Percentiles rank a stretch among this genome's conserved stretches.
phyloP scores from a whole-genome alignment of 2,329 filamentous ascomycete genomes.

The Cladosporium sp. region DNA sequence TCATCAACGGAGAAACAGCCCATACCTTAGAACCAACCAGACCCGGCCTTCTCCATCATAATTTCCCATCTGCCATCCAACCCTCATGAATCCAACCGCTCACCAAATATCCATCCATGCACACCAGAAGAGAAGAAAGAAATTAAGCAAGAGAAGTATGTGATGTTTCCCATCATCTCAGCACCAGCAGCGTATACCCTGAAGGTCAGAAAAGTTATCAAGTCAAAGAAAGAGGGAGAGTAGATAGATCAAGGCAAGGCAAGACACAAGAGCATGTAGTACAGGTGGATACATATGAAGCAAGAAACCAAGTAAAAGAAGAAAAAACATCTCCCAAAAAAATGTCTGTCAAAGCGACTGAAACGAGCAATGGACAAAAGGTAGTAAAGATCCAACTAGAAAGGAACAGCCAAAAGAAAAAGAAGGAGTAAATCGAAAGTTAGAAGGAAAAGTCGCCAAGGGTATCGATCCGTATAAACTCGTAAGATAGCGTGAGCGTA shows the following conservation, averaged over 20 bases:
- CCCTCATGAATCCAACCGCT: no score
- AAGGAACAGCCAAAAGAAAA: neutral
- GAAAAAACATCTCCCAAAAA: no score
- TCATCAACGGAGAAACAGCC: no score
- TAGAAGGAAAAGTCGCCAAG: neutral
- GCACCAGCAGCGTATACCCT: no score
- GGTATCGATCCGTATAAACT: slow-evolving; percentile 11
- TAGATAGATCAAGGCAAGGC: neutral
- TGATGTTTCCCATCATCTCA: no score
- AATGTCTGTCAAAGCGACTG: no score
- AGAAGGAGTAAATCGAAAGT: neutral
- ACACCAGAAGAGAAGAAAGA: neutral
- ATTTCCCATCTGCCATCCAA: no score
- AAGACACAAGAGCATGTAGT: neutral
- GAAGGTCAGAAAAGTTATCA: no score
- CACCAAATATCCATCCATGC: no score
- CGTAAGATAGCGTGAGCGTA: slow-evolving; percentile 10
- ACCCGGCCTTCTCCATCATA: no score
- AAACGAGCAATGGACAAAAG: neutral
- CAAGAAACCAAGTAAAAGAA: neutral
- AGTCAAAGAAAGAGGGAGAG: neutral
- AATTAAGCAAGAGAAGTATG: neutral
- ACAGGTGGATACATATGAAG: slow-evolving; percentile 4
- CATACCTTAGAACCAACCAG: no score
- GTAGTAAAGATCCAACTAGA: neutral